Evolutionary conservation across 2,329 filamentous ascomycete species (phyloP).

Genomic region (Colletotrichum horii): DNA sequence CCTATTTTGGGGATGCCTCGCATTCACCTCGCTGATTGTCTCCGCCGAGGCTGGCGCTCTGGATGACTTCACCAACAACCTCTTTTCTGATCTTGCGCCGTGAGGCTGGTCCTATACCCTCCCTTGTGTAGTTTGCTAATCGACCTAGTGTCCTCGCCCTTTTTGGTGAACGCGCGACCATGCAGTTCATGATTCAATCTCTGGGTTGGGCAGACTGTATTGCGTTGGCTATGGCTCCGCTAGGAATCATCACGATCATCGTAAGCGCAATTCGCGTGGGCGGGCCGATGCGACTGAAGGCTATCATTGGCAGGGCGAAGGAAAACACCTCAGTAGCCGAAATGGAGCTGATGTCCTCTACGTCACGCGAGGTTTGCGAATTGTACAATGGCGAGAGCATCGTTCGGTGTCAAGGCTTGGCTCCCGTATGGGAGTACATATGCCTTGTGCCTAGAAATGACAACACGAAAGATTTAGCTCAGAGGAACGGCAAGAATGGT

Average conservation of each 20-base stretch:
- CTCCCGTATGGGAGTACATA: neutral
- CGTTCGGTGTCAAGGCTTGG: neutral
- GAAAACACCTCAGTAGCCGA: constrained; percentile 39
- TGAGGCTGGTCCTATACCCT: fast-evolving
- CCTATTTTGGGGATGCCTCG: neutral
- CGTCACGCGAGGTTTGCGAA: constrained; percentile 42
- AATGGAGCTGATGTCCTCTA: constrained; percentile 45
- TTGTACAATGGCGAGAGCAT: constrained; percentile 30
- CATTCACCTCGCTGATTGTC: neutral
- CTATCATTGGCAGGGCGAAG: constrained; percentile 42
- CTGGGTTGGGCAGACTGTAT: constrained; percentile 32
- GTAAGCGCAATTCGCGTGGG: constrained; percentile 36
- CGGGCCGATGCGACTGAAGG: constrained; percentile 32
- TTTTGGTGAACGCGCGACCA: constrained; percentile 43
- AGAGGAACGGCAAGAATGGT: fast-evolving
- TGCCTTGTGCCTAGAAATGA: neutral
- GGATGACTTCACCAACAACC: neutral
- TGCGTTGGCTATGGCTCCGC: constrained; percentile 36
- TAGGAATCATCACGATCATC: constrained; percentile 45
- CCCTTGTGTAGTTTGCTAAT: neutral
- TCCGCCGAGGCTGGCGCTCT: neutral
- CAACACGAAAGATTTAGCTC: neutral
- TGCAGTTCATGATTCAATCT: constrained; percentile 43
- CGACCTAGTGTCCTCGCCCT: constrained; percentile 31
- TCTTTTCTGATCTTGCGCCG: neutral